Evolutionary conservation across 805 yeast species (phyloP).

Genomic region (Suhomyces prunicola): DNA sequence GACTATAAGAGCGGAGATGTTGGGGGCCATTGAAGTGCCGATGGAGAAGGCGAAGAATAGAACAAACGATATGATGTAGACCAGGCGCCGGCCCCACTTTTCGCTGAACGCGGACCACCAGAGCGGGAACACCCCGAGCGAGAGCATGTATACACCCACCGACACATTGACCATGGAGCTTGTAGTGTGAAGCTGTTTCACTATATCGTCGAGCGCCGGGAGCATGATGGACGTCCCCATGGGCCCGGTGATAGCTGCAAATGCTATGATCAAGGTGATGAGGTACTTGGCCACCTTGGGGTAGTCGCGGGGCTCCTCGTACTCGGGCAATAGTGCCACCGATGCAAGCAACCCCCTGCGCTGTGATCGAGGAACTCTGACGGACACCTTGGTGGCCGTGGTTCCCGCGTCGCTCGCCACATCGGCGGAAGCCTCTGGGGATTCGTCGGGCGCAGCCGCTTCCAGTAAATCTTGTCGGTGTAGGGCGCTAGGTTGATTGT

Average conservation of each 20-base stretch:
- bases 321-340: slow-evolving; percentile 62
- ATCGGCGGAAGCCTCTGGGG: neutral
- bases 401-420: neutral
- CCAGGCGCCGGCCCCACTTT: slow-evolving; percentile 67
- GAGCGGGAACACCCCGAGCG: slow-evolving; percentile 76
- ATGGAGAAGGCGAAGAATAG: slow-evolving; percentile 64
- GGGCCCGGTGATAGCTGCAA: slow-evolving; percentile 78
- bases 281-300: slow-evolving; percentile 47
- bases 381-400: neutral
- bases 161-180: slow-evolving; percentile 67
- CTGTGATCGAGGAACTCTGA: slow-evolving; percentile 32
- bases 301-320: slow-evolving; percentile 66
- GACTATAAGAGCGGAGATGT: slow-evolving; percentile 59
- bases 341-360: slow-evolving; percentile 59
- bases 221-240: slow-evolving; percentile 84
- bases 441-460: neutral
- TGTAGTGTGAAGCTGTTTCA: slow-evolving; percentile 51
- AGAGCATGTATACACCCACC: slow-evolving; percentile 72
- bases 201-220: slow-evolving; percentile 69
- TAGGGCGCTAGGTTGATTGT: neutral
- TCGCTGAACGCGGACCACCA: slow-evolving; percentile 90
- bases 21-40: slow-evolving; percentile 67
- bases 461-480: neutral
- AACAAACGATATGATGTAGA: slow-evolving; percentile 65
- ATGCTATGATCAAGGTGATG: slow-evolving; percentile 65